Evolutionary conservation across 2,329 filamentous ascomycete genomes (phyloP).

Genomic region (Pezicula radicicola): DNA sequence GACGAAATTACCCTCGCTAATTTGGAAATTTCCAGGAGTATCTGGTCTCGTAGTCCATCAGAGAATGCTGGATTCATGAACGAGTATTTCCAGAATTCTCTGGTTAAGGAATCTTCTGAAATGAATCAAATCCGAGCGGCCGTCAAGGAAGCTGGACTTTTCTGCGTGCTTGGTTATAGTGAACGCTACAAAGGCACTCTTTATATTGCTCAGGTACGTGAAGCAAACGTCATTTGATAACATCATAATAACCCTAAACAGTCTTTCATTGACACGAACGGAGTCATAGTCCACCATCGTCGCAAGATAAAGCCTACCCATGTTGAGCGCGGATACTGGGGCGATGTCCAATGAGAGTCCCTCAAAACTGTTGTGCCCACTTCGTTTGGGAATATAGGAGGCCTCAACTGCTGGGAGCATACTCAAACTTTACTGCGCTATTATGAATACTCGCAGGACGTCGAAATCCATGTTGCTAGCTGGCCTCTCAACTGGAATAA

Average conservation of each 20-base stretch:
- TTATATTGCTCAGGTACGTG: conserved; percentile 32
- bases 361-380: conserved; percentile 3
- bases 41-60: conserved; percentile 33
- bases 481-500: conserved; percentile 19
- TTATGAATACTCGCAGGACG: conserved; percentile 21
- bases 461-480: conserved; percentile 23
- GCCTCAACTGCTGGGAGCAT: conserved; percentile 6
- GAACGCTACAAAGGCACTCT: conserved; percentile 41
- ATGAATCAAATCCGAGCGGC: conserved; percentile 38
- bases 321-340: conserved; percentile 33
- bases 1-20: background rate
- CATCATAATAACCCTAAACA: conserved; percentile 19
- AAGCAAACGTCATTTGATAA: background rate
- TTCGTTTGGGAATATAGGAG: background rate
- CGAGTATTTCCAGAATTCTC: conserved; percentile 36
- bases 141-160: conserved; percentile 38
- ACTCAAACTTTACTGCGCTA: conserved; percentile 13
- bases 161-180: conserved; percentile 44
- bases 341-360: conserved; percentile 3
- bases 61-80: conserved; percentile 14
- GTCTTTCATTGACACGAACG: conserved; percentile 21
- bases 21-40: conserved; percentile 22
- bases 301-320: conserved; percentile 51
- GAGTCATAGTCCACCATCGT: conserved; percentile 42
- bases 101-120: conserved; percentile 36